Conservation (phyloP, 495 filamentous ascomycete species). For the Cercophora newfieldiana region DNA sequence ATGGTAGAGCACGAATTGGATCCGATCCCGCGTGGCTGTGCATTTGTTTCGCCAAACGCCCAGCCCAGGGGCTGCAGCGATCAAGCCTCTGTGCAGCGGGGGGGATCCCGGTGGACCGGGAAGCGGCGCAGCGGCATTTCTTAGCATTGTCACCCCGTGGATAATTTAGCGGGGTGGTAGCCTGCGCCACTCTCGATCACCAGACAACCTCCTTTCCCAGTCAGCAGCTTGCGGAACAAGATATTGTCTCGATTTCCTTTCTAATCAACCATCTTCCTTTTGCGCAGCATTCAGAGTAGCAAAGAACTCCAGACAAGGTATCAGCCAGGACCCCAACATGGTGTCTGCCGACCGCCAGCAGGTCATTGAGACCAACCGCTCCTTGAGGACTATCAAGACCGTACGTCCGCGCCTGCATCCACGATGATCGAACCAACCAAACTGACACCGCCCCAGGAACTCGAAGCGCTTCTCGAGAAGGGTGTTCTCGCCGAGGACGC, state of each 20-base stretch:
- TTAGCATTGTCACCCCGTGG: not conserved
- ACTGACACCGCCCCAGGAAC: conserved; percentile 60
- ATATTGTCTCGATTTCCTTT: not conserved
- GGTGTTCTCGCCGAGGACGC: conserved; percentile 68
- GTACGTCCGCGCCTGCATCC: conserved; percentile 45
- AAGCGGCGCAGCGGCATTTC: not conserved
- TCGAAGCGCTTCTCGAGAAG: conserved; percentile 83
- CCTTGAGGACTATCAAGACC: conserved; percentile 80
- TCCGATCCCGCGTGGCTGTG: not conserved
- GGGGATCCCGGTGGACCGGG: not conserved
- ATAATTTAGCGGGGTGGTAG: not conserved
- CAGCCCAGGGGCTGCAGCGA: not conserved
- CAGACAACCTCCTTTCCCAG: conserved; percentile 1
- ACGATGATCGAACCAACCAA: not conserved
- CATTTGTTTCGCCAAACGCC: not conserved
- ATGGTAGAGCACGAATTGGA: too few relatives aligned
- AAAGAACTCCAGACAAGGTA: not conserved
- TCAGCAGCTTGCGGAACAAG: not conserved
- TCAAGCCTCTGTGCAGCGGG: not conserved
- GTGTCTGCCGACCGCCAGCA: conserved; percentile 47
- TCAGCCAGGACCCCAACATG: conserved; percentile 28
- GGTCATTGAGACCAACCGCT: conserved; percentile 69
- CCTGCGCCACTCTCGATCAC: conserved; percentile 3
- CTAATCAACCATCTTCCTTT: not conserved
- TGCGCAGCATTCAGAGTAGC: not conserved